Base-by-base conservation (phyloP, 2,329 filamentous ascomycete genomes). In the Sporothrix inflata region DNA sequence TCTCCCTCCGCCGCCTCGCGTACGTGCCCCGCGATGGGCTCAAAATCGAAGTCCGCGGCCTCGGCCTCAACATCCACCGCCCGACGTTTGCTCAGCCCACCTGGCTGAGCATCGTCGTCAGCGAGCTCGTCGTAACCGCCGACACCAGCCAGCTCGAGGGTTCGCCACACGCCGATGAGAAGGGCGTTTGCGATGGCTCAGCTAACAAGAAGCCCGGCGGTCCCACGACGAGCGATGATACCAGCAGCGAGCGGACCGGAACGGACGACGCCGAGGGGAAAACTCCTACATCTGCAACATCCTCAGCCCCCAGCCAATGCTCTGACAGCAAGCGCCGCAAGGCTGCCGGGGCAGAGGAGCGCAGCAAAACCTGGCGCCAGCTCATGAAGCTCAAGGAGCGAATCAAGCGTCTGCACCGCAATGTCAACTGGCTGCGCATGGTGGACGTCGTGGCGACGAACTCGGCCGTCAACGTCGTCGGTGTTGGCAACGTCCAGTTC, bases 41-140 rank as follows among this genome's bases (percentile, higher is more conserved):
- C 78, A 92, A 92, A 78, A 89, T 99, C 81, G 94, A 97, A 81
- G 90, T 99, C 72, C 90, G 96, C 68, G 93, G 94, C 68, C 86
- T 99, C 69, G 94, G 96, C 60, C 86, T 99, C 77, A 92, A 93
- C 72, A 82, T 98, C 75, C 96, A 99, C 82, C 90, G 94, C 4
- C 96, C 96, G 14, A 98, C 96, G 6, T 98, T 99, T 82, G 94
- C 95, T 63, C 94, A 98, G 80, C 96, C 96, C 60, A 98, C 97
- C 74, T 98, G 95, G 94, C 85, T 97, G 77, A 98, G 94, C 80
- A 86, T 99, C 68, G 92, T 96, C 9, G 83, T 99, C 73, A 93
- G 90, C 77, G 96, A 98, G 79, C 85, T 98, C 67, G 92, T 90
- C 67, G 86, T 99, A 68, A 97, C 93, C 0, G 81, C 98, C 57